Evolutionary conservation across 192 early-diverging fungal genomes (phyloP), one percentile per base, ranked within the genome.

Genomic region (Entomortierella parvispora): DNA sequence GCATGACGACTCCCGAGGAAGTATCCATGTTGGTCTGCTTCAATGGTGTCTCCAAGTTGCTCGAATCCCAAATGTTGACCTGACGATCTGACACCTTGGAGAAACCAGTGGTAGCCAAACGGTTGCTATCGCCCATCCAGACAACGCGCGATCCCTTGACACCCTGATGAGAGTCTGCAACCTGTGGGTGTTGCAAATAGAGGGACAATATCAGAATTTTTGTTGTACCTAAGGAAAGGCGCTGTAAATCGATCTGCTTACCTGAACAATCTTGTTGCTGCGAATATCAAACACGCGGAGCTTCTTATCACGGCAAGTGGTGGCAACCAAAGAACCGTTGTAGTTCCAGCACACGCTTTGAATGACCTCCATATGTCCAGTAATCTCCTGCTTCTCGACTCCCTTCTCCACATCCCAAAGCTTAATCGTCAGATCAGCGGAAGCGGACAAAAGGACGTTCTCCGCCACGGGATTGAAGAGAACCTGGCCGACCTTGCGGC

Each of bases 301-400:
- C 72, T 92, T 94, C 81, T 99, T 99, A 85, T 99, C 98, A 61
- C 97, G 95, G 81, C 94, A 97, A 5, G 95, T 93, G 4, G 96
- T 96, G 10, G 89, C 93, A 53, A 99, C 63, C 57, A 93, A 79
- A 28, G 87, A 86, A 23, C 98, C 98, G 45, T 94, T 89, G 70
- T 88, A 91, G 83, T 91, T 95, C 92, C 93, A 99, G 60, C 88
- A 81, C 20, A 99, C 84, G 26, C 95, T 94, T 84, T 99, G 92
- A 67, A 99, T 93, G 26, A 94, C 84, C 70, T 99, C 97, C 50
- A 85, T 85, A 81, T 96, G 95, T 33, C 95, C 96, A 28, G 87
- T 83, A 53, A 99, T 88, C 68, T 92, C 88, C 58, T 88, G 86
- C 70, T 80, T 86, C 66, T 95, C 93, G 29, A 76, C 66, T 32